Conservation (phyloP, 176 grass and related monocot genomes). For the Carex scoparia region DNA sequence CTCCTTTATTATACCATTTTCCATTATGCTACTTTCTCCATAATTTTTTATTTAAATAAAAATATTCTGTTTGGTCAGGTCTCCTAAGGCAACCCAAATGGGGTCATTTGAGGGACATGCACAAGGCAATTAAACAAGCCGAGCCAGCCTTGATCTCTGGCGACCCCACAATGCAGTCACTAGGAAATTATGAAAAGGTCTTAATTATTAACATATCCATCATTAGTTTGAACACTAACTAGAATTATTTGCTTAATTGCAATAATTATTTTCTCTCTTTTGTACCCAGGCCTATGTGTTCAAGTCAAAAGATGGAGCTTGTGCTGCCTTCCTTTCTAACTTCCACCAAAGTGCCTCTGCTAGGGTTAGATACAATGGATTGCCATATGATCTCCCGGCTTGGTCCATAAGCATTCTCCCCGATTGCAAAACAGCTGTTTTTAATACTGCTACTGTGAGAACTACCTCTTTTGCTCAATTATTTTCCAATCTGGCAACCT, state of each 20-base stretch:
- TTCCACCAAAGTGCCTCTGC: slow-evolving; percentile 41
- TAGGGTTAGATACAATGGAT: slow-evolving; percentile 57
- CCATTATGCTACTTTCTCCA: slow-evolving; percentile 7
- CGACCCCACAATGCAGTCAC: slow-evolving; percentile 44
- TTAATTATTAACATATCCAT: background rate
- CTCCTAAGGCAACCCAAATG: slow-evolving; percentile 83
- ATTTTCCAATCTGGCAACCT: background rate
- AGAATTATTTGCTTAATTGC: background rate
- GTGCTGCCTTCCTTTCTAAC: slow-evolving; percentile 81
- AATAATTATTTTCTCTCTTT: slow-evolving; percentile 10
- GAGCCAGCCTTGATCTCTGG: slow-evolving; percentile 54
- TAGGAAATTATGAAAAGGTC: slow-evolving; percentile 76
- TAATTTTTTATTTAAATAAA: background rate
- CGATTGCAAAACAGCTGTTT: slow-evolving; percentile 72
- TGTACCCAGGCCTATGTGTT: slow-evolving; percentile 63
- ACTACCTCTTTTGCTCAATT: background rate
- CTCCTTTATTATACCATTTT: background rate
- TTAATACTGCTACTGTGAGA: slow-evolving; percentile 89
- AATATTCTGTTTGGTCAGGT: slow-evolving; percentile 40
- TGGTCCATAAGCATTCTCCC: slow-evolving; percentile 97
- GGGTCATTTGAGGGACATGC: slow-evolving; percentile 91
- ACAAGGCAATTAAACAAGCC: slow-evolving; percentile 79
- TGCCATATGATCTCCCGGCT: slow-evolving; percentile 54
- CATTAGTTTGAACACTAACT: background rate
- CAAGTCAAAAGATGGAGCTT: slow-evolving; percentile 56